Evolutionary conservation across 2,329 filamentous ascomycete species (phyloP).

Genomic region (Aspergillus latus): DNA sequence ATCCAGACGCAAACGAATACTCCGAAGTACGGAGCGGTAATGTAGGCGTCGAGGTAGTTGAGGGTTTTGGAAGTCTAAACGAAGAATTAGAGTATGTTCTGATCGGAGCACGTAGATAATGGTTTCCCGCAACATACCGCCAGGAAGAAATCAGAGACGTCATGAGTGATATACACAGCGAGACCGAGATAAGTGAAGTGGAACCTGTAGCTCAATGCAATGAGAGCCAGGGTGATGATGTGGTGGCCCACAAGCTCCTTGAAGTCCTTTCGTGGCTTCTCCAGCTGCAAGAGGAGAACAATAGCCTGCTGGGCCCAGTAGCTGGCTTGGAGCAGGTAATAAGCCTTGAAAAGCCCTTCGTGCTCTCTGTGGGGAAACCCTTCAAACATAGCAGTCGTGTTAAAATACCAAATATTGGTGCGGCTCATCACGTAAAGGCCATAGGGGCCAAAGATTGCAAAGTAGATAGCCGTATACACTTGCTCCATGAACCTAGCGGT

Average conservation of each 20-base stretch:
- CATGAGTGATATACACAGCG: constrained; percentile 90
- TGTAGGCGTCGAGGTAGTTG: constrained; percentile 79
- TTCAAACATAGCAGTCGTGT: constrained; percentile 87
- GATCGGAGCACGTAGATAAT: neutral
- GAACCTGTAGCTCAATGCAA: constrained; percentile 86
- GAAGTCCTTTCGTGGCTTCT: constrained; percentile 94
- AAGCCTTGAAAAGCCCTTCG: constrained; percentile 82
- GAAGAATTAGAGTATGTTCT: neutral
- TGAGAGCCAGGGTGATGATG: constrained; percentile 81
- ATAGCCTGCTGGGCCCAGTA: constrained; percentile 97
- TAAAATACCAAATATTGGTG: constrained; percentile 96
- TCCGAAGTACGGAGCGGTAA: constrained; percentile 80
- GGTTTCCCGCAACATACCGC: constrained; percentile 57
- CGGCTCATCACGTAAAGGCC: constrained; percentile 88
- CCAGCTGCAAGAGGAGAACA: constrained; percentile 79
- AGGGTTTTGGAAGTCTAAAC: constrained; percentile 79
- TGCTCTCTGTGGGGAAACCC: constrained; percentile 80
- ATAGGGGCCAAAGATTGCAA: constrained; percentile 74
- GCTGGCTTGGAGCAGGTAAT: constrained; percentile 89
- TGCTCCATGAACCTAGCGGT: constrained; percentile 95
- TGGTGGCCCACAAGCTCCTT: constrained; percentile 91
- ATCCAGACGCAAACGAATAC: constrained; percentile 81
- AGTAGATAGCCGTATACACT: constrained; percentile 91
- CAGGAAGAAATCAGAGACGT: constrained; percentile 93
- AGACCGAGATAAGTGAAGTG: constrained; percentile 96